phyloP scores from a whole-genome alignment of 2,329 filamentous ascomycete species.

The Knufia fluminis region DNA sequence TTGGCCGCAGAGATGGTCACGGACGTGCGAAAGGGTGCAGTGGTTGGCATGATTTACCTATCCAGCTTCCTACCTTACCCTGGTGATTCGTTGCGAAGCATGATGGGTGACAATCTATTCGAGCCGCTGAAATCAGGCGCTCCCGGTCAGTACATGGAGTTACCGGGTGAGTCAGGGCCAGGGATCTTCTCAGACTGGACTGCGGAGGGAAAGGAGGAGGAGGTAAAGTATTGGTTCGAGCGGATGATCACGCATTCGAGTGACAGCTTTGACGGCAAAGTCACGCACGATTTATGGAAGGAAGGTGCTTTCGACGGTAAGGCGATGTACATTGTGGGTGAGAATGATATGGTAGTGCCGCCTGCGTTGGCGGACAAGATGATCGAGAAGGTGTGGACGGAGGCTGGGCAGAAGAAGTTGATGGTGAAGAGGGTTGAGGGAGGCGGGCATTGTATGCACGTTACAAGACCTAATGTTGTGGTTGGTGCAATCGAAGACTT shows the following conservation, averaged over 20 bases:
- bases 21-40: background rate
- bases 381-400: background rate
- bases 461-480: constrained; percentile 1
- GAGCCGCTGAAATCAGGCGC: background rate
- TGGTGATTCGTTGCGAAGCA: background rate
- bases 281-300: constrained; percentile 1
- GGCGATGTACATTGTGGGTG: constrained; percentile 1
- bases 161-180: background rate
- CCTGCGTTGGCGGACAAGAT: background rate
- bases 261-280: constrained; percentile 6
- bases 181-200: background rate
- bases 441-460: background rate
- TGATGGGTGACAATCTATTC: background rate
- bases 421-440: background rate
- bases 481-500: background rate
- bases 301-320: background rate
- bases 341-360: background rate
- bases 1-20: background rate
- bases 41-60: constrained; percentile 7
- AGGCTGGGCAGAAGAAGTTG: background rate
- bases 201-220: background rate
- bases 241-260: background rate
- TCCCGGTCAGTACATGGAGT: background rate
- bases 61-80: background rate
- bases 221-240: background rate